These are phyloP conservation scores for Pseudogymnoascus sp. DNA, from an alignment of 2,329 filamentous ascomycete genomes.

Conservation along the genomic window DNA sequence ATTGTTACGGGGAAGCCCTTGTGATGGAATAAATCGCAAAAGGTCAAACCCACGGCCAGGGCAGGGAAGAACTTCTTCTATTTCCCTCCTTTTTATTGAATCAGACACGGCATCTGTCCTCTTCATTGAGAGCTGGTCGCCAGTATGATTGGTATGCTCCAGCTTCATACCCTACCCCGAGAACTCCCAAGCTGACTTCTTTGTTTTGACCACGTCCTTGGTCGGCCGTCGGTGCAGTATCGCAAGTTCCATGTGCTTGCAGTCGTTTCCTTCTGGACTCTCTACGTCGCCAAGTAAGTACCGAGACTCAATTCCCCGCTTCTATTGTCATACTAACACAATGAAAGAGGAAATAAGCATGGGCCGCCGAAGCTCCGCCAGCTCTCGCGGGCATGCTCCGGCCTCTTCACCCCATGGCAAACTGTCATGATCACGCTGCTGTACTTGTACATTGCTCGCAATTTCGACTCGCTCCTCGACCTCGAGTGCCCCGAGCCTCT, in stretches of 20 bases:
- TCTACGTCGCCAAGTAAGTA: constrained; percentile 67
- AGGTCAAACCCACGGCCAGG: constrained; percentile 1
- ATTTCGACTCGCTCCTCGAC: constrained; percentile 86
- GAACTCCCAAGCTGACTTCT: not conserved
- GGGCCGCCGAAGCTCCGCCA: constrained; percentile 69
- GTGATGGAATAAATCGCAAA: not conserved
- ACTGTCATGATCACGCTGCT: constrained; percentile 79
- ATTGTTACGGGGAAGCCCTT: not conserved
- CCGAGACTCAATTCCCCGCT: not conserved
- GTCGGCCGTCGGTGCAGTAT: constrained; percentile 83
- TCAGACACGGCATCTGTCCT: not conserved
- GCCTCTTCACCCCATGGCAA: constrained; percentile 78
- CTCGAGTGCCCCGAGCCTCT: constrained; percentile 89
- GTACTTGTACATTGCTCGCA: constrained; percentile 83
- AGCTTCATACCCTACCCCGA: not conserved
- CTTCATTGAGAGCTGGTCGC: not conserved
- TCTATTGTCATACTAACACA: constrained; percentile 11
- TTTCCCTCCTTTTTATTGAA: not conserved
- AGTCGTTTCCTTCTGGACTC: constrained; percentile 84
- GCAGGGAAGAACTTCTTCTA: not conserved
- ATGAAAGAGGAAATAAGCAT: constrained; percentile 67
- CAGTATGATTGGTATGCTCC: constrained; percentile 6
- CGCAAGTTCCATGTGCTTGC: constrained; percentile 86
- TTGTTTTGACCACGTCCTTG: constrained; percentile 72
- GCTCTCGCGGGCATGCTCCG: constrained; percentile 63